Conservation (phyloP, 345 rosid genomes). For the Hypericum perforatum region DNA sequence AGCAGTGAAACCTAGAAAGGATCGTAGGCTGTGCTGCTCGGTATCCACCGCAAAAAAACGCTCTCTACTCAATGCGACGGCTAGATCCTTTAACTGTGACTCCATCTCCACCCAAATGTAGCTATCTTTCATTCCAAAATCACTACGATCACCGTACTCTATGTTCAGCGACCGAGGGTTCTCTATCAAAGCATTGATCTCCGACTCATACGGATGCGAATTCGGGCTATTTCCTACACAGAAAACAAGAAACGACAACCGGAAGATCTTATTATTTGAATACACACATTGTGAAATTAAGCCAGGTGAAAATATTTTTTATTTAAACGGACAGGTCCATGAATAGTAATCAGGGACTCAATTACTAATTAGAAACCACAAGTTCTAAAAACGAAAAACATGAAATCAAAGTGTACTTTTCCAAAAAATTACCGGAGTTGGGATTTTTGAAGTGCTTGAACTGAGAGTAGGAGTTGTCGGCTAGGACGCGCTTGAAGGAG, state of each 20-base stretch:
- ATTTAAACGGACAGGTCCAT: too few relatives aligned
- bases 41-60: conserved; percentile 70
- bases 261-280: background rate
- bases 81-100: conserved; percentile 55
- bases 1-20: conserved; percentile 85
- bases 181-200: conserved; percentile 46
- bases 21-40: conserved; percentile 78
- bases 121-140: conserved; percentile 31
- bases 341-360: too few relatives aligned
- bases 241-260: background rate
- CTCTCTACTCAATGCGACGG: conserved; percentile 38
- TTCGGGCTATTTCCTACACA: conserved; percentile 34
- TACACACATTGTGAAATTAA: background rate
- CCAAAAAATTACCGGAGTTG: conserved; percentile 11
- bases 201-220: conserved; percentile 56
- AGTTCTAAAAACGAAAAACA: background rate
- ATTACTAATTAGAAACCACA: background rate
- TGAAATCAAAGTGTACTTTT: background rate
- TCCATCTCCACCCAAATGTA: conserved; percentile 68
- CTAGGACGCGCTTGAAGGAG: conserved; percentile 60
- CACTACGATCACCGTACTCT: conserved; percentile 14
- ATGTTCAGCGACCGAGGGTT: conserved; percentile 29
- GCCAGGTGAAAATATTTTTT: too few relatives aligned
- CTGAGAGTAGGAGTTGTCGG: conserved; percentile 73
- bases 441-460: conserved; percentile 52